Percentiles rank a stretch among this genome's conserved stretches.
Evolutionary conservation across 2,329 filamentous ascomycete species (phyloP).

Genomic region (Monosporascus sp.): DNA sequence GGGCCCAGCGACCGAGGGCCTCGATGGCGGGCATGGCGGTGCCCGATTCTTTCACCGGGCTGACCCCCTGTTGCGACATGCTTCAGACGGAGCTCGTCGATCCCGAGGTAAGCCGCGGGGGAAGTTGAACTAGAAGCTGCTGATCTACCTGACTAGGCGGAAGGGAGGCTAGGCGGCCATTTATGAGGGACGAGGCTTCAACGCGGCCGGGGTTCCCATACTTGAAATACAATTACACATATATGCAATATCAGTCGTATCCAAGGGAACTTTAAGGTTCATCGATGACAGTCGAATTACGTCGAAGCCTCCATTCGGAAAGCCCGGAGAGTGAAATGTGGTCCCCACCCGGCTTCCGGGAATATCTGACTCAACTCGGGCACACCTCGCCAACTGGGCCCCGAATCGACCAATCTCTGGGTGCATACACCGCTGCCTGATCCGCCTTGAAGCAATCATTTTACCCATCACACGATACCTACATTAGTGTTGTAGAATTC

Average conservation of each 20-base stretch:
- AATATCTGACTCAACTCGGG: background rate
- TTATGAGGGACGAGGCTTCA: background rate
- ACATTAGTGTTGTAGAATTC: no score
- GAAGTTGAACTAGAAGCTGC: background rate
- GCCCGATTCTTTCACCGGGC: no score
- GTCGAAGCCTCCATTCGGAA: background rate
- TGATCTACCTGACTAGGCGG: no score
- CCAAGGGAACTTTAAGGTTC: background rate
- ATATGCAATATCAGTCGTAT: background rate
- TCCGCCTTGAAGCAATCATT: background rate
- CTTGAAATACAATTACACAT: background rate
- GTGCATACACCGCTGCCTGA: background rate
- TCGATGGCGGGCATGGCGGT: conserved; percentile 6
- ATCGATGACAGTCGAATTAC: background rate
- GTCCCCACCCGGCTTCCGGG: background rate
- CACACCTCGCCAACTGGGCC: background rate
- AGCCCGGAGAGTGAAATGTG: background rate
- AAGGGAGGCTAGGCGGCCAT: background rate
- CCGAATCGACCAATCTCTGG: background rate
- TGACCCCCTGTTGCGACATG: background rate
- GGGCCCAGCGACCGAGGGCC: conserved; percentile 59
- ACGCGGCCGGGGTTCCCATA: background rate
- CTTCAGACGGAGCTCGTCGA: background rate
- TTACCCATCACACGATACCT: background rate
- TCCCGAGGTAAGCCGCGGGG: background rate